phyloP scores from a whole-genome alignment of 2,329 filamentous ascomycete genomes.

The Podosphaera aphanis region DNA sequence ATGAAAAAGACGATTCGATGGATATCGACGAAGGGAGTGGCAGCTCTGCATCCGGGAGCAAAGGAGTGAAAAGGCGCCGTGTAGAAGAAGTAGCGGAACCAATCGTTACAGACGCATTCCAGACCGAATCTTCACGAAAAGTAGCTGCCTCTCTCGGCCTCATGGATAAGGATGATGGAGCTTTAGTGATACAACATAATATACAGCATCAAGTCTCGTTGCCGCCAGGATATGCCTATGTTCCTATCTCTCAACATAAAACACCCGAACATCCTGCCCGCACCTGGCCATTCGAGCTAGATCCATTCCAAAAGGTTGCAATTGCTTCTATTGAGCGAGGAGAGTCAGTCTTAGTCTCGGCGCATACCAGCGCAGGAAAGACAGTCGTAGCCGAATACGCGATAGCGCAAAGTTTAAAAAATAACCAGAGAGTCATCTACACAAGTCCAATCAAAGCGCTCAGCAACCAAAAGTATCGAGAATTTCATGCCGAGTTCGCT shows the following conservation, averaged over 20 bases:
- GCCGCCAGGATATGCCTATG: slow-evolving; percentile 79
- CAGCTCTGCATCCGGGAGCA: slow-evolving; percentile 20
- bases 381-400: slow-evolving; percentile 97
- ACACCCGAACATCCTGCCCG: slow-evolving; percentile 69
- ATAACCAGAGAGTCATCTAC: slow-evolving; percentile 96
- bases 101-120: slow-evolving; percentile 77
- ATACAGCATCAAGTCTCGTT: slow-evolving; percentile 95
- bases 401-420: slow-evolving; percentile 87
- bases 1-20: slow-evolving; percentile 14
- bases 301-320: slow-evolving; percentile 90
- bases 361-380: slow-evolving; percentile 93
- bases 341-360: slow-evolving; percentile 89
- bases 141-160: slow-evolving; percentile 34
- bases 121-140: slow-evolving; percentile 84
- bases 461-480: slow-evolving; percentile 95
- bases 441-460: slow-evolving; percentile 97
- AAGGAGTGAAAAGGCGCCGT: slow-evolving; percentile 37
- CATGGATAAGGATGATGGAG: slow-evolving; percentile 18
- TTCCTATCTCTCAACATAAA: slow-evolving; percentile 87
- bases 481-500: slow-evolving; percentile 86
- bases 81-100: slow-evolving; percentile 45
- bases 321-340: slow-evolving; percentile 88
- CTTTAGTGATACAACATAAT: slow-evolving; percentile 80
- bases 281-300: slow-evolving; percentile 69
- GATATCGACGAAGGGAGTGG: slow-evolving; percentile 17